Conservation (phyloP, 176 grass and related monocot genomes). For the Ananas comosus region DNA sequence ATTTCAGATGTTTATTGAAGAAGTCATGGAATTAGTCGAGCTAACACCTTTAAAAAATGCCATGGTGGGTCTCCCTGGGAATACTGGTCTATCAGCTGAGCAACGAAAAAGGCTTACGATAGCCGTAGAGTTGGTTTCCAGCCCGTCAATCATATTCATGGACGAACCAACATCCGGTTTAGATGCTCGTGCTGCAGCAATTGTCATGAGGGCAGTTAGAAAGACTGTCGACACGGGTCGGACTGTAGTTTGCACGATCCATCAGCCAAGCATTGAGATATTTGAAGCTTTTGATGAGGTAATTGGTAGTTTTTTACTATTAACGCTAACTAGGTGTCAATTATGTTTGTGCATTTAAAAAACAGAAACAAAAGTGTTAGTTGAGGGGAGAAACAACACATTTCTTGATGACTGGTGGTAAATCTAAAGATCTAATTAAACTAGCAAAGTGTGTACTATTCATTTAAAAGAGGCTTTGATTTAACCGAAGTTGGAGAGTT, state of each 20-base stretch:
- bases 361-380: background rate
- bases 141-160: conserved; percentile 94
- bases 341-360: background rate
- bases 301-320: background rate
- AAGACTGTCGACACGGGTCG: conserved; percentile 93
- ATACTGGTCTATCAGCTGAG: conserved; percentile 66
- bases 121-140: conserved; percentile 81
- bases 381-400: background rate
- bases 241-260: conserved; percentile 88
- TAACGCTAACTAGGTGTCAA: background rate
- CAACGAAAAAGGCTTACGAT: conserved; percentile 87
- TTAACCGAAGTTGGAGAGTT: no score
- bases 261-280: conserved; percentile 92
- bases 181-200: conserved; percentile 84
- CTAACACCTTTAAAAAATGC: conserved; percentile 59
- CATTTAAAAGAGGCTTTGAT: no score
- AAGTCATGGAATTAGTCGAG: conserved; percentile 87
- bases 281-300: conserved; percentile 99
- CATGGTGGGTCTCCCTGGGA: conserved; percentile 61
- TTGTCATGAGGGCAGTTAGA: conserved; percentile 89
- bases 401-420: no score
- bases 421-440: no score
- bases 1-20: conserved; percentile 79
- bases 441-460: no score
- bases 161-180: conserved; percentile 83